These are phyloP conservation scores for Pseudogymnoascus sp. DNA, from an alignment of 2,329 filamentous ascomycete species.

Conservation along the genomic window DNA sequence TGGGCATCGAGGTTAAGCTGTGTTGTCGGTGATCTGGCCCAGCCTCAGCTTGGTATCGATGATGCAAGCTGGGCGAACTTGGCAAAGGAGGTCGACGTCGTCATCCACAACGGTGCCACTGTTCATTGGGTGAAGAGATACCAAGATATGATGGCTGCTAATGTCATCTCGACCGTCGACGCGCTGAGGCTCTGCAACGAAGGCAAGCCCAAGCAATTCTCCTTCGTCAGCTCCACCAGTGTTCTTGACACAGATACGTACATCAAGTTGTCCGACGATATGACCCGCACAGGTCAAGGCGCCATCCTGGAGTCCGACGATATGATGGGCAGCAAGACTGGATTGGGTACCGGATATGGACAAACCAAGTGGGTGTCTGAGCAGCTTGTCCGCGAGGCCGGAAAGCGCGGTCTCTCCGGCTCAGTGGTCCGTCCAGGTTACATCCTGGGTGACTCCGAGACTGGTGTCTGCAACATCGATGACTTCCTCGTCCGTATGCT, in stretches of 20 bases:
- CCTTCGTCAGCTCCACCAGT: slow-evolving; percentile 76
- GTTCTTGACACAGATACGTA: slow-evolving; percentile 78
- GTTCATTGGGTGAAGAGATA: slow-evolving; percentile 81
- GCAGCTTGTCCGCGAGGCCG: slow-evolving; percentile 67
- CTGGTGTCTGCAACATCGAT: slow-evolving; percentile 70
- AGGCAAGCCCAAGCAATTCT: slow-evolving; percentile 70
- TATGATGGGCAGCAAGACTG: slow-evolving; percentile 64
- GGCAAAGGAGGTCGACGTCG: slow-evolving; percentile 56
- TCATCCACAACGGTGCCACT: slow-evolving; percentile 75
- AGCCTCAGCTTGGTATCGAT: slow-evolving; percentile 66
- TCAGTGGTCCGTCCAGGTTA: slow-evolving; percentile 78
- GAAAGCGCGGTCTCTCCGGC: slow-evolving; percentile 64
- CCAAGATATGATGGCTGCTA: slow-evolving; percentile 59
- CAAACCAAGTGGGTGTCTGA: slow-evolving; percentile 78
- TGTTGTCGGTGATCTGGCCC: slow-evolving; percentile 65
- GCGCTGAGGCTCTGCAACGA: slow-evolving; percentile 65
- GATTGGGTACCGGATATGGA: slow-evolving; percentile 80
- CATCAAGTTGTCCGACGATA: slow-evolving; percentile 60
- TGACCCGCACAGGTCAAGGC: slow-evolving; percentile 49
- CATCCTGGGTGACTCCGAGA: slow-evolving; percentile 63
- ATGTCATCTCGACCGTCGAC: slow-evolving; percentile 76
- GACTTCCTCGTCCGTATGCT: slow-evolving; percentile 83
- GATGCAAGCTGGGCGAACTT: slow-evolving; percentile 57
- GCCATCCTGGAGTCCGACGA: slow-evolving; percentile 70
- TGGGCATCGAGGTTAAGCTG: slow-evolving; percentile 59